These are phyloP conservation scores for Claviceps paspali DNA, from an alignment of 2,329 filamentous ascomycete genomes.

Conservation along the genomic window DNA sequence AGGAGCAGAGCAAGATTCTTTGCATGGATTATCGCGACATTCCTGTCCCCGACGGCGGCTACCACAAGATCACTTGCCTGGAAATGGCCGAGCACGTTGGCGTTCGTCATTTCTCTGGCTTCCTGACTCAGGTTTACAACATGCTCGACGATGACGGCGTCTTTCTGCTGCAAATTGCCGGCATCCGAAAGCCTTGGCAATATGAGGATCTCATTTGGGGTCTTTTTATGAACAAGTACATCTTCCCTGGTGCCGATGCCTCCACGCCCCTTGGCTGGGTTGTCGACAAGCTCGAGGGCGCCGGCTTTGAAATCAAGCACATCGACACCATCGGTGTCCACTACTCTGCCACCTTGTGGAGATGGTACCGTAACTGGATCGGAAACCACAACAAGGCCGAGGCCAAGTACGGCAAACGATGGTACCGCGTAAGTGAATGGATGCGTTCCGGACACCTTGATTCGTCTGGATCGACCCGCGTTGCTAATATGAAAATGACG, in stretches of 20 bases:
- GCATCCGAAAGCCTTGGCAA: slow-evolving; percentile 88
- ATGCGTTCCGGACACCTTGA: neutral
- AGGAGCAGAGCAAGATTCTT: slow-evolving; percentile 80
- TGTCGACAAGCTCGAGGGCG: slow-evolving; percentile 68
- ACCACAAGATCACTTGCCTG: slow-evolving; percentile 91
- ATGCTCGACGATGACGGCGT: slow-evolving; percentile 95
- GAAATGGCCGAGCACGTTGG: slow-evolving; percentile 99
- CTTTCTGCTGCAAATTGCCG: slow-evolving; percentile 92
- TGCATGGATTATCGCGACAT: slow-evolving; percentile 98
- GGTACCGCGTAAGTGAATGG: slow-evolving; percentile 66
- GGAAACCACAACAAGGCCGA: slow-evolving; percentile 83
- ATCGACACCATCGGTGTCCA: slow-evolving; percentile 92
- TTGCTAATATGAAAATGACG: neutral
- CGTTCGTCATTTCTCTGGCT: slow-evolving; percentile 69
- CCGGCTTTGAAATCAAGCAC: slow-evolving; percentile 59
- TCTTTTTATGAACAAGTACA: slow-evolving; percentile 98
- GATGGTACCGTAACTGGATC: slow-evolving; percentile 98
- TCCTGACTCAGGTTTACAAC: slow-evolving; percentile 76
- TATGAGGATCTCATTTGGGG: slow-evolving; percentile 98
- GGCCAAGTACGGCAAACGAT: slow-evolving; percentile 87
- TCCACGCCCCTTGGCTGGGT: slow-evolving; percentile 85
- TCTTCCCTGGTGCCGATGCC: slow-evolving; percentile 94
- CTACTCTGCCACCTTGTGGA: slow-evolving; percentile 92
- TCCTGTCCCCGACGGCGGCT: slow-evolving; percentile 51
- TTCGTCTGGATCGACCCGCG: neutral